phyloP scores from a whole-genome alignment of 2,329 filamentous ascomycete species.

The Phoma sp. region DNA sequence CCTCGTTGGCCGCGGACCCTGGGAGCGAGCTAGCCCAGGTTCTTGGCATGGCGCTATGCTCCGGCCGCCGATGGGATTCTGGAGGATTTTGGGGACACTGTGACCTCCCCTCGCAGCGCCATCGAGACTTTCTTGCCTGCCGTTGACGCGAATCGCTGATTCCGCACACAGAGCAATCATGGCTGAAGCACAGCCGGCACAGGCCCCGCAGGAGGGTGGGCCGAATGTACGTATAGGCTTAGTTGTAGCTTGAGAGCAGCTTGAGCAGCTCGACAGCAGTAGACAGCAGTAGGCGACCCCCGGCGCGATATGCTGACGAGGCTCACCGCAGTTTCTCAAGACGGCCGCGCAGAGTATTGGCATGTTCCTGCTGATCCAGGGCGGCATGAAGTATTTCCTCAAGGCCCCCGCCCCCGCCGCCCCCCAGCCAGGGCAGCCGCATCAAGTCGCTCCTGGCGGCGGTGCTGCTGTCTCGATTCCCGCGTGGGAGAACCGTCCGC shows the following conservation, averaged over 20 bases:
- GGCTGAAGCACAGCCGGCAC: conserved; percentile 38
- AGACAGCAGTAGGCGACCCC: neutral
- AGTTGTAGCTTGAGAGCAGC: no score
- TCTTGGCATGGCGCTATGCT: neutral
- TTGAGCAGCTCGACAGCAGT: no score
- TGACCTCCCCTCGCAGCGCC: conserved; percentile 7
- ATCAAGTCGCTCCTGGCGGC: conserved; percentile 23
- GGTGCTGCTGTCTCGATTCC: conserved; percentile 45
- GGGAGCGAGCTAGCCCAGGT: neutral
- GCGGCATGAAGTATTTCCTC: conserved; percentile 64
- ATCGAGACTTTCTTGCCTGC: conserved; percentile 6
- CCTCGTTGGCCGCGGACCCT: conserved; percentile 28
- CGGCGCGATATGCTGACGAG: no score
- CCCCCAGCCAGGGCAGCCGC: conserved; percentile 4
- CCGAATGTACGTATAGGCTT: conserved; percentile 32
- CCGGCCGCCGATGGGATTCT: neutral
- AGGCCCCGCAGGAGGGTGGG: conserved; percentile 30
- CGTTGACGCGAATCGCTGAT: conserved; percentile 13
- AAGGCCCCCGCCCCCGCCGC: conserved; percentile 17
- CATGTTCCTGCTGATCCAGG: conserved; percentile 67
- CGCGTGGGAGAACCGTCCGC: conserved; percentile 46
- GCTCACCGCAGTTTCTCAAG: conserved; percentile 43
- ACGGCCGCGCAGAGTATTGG: conserved; percentile 62
- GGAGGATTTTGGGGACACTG: conserved; percentile 13
- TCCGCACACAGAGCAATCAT: conserved; percentile 31